Evolutionary conservation across 179 eudicot genomes (phyloP).

Genomic region (Silene coronaria): DNA sequence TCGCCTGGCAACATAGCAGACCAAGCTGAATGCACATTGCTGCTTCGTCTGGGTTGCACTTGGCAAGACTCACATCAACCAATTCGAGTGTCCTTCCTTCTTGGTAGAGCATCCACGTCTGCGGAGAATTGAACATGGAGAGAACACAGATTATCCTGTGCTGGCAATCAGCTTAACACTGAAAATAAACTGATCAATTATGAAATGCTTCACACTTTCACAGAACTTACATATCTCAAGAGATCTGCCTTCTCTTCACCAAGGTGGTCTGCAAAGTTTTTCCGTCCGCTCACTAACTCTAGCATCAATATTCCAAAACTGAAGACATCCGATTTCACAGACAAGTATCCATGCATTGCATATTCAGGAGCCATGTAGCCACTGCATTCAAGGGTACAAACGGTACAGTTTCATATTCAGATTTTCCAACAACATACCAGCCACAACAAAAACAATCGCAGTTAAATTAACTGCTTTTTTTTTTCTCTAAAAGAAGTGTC

Average conservation of each 20-base stretch:
- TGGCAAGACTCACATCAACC: conserved; percentile 43
- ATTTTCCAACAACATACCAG: neutral
- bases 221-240: conserved; percentile 60
- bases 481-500: neutral
- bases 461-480: neutral
- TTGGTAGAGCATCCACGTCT: conserved; percentile 63
- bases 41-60: conserved; percentile 41
- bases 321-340: conserved; percentile 79
- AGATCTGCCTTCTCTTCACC: conserved; percentile 59
- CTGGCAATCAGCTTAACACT: no score
- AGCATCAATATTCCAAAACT: conserved; percentile 67
- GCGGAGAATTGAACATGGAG: conserved; percentile 6
- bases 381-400: conserved; percentile 33
- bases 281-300: conserved; percentile 84
- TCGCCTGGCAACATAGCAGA: conserved; percentile 70
- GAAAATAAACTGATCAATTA: neutral
- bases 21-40: conserved; percentile 79
- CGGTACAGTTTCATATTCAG: neutral
- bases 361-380: conserved; percentile 96
- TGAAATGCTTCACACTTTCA: neutral
- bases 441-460: neutral
- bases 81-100: conserved; percentile 47
- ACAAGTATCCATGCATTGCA: conserved; percentile 64
- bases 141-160: neutral
- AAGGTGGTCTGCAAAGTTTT: conserved; percentile 41